Evolutionary conservation across 768 basidiomycete genomes (phyloP), one percentile per base, ranked within the genome.

Genomic region (Agrocybe pediades): DNA sequence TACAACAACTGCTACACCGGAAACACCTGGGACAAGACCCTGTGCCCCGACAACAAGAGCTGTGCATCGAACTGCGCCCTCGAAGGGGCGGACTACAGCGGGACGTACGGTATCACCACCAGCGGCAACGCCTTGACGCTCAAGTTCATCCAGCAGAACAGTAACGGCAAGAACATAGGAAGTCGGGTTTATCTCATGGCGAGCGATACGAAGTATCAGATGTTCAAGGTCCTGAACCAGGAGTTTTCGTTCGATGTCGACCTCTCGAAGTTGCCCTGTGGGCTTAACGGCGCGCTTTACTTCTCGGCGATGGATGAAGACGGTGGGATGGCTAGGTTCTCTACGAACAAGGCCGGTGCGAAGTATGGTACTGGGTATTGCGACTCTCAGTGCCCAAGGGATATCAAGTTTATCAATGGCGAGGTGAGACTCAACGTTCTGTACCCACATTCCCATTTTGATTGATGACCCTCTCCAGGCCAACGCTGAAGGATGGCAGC

Each of bases 191-290:
- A 85, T 72, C 76, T 85, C 62, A 69, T 85, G 73, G 68, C 65
- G 45, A 68, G 65, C 65, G 72, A 73, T 47, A 64, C 66, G 56
- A 59, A 68, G 53, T 84, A 85, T 71, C 61, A 74, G 57, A 62
- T 68, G 62, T 73, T 74, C 68, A 67, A 72, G 60, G 68, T 81
- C 56, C 63, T 74, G 52, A 82, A 82, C 76, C 73, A 80, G 62
- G 81, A 84, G 69, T 82, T 84, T 70, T 74, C 78, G 41, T 83
- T 84, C 68, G 80, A 81, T 66, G 80, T 84, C 62, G 81, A 84
- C 63, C 71, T 84, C 56, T 79, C 81, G 44, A 71, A 80, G 60
- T 72, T 84, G 40, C 76, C 76, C 26, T 83, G 82, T 64, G 82
- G 82, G 54, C 74, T 83, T 61, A 84, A 84, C 68, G 81, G 81